Evolutionary conservation across 345 rosid genomes (phyloP).

Genomic region (Triadica sebifera): DNA sequence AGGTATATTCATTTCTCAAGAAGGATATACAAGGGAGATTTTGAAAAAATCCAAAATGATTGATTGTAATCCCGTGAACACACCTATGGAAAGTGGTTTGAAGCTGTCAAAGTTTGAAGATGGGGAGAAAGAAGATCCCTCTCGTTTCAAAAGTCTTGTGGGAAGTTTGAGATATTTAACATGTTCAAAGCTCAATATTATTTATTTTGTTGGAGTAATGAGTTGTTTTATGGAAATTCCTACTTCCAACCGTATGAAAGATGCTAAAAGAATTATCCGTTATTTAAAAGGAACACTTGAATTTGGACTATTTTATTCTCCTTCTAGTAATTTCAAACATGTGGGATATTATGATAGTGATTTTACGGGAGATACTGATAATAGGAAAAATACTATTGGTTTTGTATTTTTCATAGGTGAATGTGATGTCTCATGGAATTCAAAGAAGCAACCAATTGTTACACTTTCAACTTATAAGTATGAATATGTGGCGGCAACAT

Average conservation of each 20-base stretch:
- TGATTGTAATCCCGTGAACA: background rate
- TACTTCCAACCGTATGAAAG: background rate
- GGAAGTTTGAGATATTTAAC: background rate
- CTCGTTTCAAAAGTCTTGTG: background rate
- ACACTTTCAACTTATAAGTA: background rate
- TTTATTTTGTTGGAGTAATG: background rate
- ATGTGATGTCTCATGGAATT: background rate
- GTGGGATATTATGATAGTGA: background rate
- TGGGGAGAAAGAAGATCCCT: background rate
- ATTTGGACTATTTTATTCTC: too few relatives aligned
- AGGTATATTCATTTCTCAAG: background rate
- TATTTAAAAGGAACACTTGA: background rate
- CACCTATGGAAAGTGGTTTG: background rate
- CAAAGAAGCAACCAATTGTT: background rate
- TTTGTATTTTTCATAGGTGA: background rate
- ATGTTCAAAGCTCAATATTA: background rate
- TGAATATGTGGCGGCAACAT: background rate
- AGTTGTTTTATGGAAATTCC: background rate
- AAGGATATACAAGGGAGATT: background rate
- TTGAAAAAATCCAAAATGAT: background rate
- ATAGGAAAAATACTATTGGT: background rate
- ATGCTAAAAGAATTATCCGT: background rate
- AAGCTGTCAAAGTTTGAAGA: background rate
- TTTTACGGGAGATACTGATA: background rate
- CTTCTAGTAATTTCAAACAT: too few relatives aligned